phyloP scores from a whole-genome alignment of 257 asterid species.

The Forsythia suspensa region DNA sequence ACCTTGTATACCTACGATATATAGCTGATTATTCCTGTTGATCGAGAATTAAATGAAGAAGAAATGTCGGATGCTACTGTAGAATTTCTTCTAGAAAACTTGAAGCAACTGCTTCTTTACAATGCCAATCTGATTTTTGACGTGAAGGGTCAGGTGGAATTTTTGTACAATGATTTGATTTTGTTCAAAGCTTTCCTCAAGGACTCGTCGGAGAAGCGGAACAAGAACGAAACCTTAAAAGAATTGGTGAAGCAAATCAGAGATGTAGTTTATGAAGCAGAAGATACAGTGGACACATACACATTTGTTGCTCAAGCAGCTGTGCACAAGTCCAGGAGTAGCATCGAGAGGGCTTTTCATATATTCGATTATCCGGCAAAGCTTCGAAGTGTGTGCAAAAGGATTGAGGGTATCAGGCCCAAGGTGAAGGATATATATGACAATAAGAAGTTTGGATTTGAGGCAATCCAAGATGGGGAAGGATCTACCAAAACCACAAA shows the following conservation, averaged over 20 bases:
- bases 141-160: not conserved
- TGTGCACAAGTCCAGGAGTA: not conserved
- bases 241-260: conserved; percentile 9
- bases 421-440: not conserved
- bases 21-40: not conserved
- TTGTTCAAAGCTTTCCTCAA: conserved; percentile 16
- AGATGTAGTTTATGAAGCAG: conserved; percentile 17
- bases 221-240: not conserved
- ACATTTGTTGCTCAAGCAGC: not conserved
- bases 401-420: not conserved
- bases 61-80: conserved; percentile 28
- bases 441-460: conserved; percentile 6
- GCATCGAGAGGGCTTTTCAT: not conserved
- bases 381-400: not conserved
- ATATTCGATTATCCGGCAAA: not conserved
- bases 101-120: conserved; percentile 15
- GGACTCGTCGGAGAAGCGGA: not conserved
- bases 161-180: not conserved
- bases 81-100: conserved; percentile 17
- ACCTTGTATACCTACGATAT: not conserved
- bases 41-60: not conserved
- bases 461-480: conserved; percentile 8
- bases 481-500: not conserved
- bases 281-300: conserved; percentile 18
- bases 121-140: not conserved